phyloP scores from a whole-genome alignment of 768 basidiomycete genomes.

The Amanita rubescens region DNA sequence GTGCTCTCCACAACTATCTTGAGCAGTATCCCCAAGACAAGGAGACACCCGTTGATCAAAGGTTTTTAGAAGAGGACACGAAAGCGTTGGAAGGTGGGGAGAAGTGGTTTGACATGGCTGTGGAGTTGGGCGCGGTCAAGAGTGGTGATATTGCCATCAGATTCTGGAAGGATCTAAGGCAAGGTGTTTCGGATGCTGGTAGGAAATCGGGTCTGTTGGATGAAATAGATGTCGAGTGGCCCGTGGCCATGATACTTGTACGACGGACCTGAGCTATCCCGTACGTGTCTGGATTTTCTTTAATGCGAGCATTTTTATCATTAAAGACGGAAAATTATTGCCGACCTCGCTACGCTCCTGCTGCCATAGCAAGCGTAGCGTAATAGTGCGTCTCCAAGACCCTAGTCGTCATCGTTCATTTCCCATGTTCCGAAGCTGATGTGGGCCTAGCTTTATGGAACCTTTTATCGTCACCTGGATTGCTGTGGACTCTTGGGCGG shows the following conservation, averaged over 20 bases:
- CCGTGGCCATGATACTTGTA: constrained; percentile 36
- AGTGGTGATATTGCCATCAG: constrained; percentile 62
- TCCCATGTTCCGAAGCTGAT: too few species aligned
- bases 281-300: too few species aligned
- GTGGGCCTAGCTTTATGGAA: too few species aligned
- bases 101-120: constrained; percentile 13
- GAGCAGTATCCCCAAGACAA: constrained; percentile 54
- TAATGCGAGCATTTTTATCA: too few species aligned
- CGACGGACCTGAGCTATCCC: constrained; percentile 19
- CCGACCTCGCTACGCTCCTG: too few species aligned
- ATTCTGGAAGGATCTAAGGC: constrained; percentile 50
- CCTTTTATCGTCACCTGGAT: too few species aligned
- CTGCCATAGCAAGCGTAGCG: too few species aligned
- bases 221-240: constrained; percentile 42
- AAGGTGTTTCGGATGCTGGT: constrained; percentile 22
- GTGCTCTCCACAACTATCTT: constrained; percentile 60
- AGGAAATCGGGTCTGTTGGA: constrained; percentile 30
- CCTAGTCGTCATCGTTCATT: too few species aligned
- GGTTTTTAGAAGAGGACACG: constrained; percentile 19
- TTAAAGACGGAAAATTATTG: too few species aligned
- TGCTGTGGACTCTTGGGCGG: too few species aligned
- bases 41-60: constrained; percentile 20
- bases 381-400: too few species aligned
- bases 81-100: background rate
- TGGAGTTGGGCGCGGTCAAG: constrained; percentile 18